Conservation (phyloP, 495 filamentous ascomycete species). For the Neurospora tetrasperma region DNA sequence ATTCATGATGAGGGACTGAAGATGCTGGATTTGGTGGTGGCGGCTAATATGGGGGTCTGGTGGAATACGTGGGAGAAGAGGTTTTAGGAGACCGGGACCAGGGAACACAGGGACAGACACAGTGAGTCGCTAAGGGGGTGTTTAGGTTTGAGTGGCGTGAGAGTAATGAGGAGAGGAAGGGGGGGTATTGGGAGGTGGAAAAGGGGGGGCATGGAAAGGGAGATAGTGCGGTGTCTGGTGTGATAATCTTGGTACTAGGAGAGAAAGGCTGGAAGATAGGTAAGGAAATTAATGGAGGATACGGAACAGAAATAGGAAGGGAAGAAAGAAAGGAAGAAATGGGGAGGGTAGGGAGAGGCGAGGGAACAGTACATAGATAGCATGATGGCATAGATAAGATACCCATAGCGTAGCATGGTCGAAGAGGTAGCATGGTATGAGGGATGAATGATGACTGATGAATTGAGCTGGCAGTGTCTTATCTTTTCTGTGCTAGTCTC, state of each 20-base stretch:
- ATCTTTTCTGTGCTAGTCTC: background rate
- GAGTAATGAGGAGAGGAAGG: background rate
- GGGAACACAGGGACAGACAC: too few relatives aligned
- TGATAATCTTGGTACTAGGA: background rate
- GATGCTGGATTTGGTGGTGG: conserved; percentile 89
- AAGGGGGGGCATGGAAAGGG: background rate
- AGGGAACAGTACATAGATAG: background rate
- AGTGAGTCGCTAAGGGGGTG: background rate
- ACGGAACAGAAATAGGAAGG: background rate
- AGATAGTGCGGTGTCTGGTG: background rate
- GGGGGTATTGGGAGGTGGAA: background rate
- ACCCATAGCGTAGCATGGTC: background rate
- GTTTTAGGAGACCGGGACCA: conserved; percentile 8
- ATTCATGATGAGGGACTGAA: conserved; percentile 85
- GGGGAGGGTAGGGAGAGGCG: background rate
- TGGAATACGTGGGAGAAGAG: conserved; percentile 76
- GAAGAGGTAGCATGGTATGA: background rate
- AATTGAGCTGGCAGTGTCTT: background rate
- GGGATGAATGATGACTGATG: background rate
- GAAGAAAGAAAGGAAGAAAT: background rate
- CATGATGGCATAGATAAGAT: background rate
- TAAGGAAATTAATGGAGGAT: background rate
- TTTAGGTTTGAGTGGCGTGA: background rate
- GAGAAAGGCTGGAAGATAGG: background rate
- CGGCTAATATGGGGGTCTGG: conserved; percentile 85